Percentiles rank a stretch among this genome's conserved stretches.
Evolutionary conservation across 805 yeast species (phyloP).

Genomic region (Wickerhamomyces mucosus): DNA sequence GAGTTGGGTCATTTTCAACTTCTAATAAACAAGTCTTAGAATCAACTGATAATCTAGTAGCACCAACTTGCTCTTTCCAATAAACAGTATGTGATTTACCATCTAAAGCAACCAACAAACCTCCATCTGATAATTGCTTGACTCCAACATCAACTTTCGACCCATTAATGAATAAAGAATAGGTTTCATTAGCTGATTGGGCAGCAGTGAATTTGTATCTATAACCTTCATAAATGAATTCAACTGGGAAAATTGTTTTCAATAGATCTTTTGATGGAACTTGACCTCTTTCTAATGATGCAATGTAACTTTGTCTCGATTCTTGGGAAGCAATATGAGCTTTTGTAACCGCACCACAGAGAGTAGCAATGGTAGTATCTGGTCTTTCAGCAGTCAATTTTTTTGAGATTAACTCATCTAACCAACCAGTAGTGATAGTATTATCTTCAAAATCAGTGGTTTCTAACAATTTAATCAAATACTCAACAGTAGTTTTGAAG

Average conservation of each 20-base stretch:
- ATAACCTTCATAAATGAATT: slow-evolving; percentile 89
- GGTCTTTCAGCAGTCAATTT: slow-evolving; percentile 97
- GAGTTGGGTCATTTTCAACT: slow-evolving; percentile 97
- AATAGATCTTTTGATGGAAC: slow-evolving; percentile 76
- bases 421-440: slow-evolving; percentile 98
- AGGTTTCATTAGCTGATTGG: slow-evolving; percentile 75
- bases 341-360: slow-evolving; percentile 97
- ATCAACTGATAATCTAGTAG: slow-evolving; percentile 91
- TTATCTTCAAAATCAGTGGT: slow-evolving; percentile 95
- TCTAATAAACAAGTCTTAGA: slow-evolving; percentile 91
- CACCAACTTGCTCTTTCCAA: slow-evolving; percentile 96
- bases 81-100: slow-evolving; percentile 93
- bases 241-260: slow-evolving; percentile 85
- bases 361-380: slow-evolving; percentile 79
- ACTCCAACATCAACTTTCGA: slow-evolving; percentile 83
- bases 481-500: slow-evolving; percentile 96
- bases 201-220: slow-evolving; percentile 95
- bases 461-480: slow-evolving; percentile 87
- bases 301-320: slow-evolving; percentile 56
- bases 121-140: slow-evolving; percentile 89
- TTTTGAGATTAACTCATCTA: slow-evolving; percentile 89
- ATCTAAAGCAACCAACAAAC: slow-evolving; percentile 75
- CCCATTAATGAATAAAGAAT: slow-evolving; percentile 89
- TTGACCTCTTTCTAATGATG: slow-evolving; percentile 90
- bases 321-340: slow-evolving; percentile 76